Evolutionary conservation across 768 basidiomycete species (phyloP), one percentile per base, ranked within the genome.

Genomic region (Boletus coccyginus): DNA sequence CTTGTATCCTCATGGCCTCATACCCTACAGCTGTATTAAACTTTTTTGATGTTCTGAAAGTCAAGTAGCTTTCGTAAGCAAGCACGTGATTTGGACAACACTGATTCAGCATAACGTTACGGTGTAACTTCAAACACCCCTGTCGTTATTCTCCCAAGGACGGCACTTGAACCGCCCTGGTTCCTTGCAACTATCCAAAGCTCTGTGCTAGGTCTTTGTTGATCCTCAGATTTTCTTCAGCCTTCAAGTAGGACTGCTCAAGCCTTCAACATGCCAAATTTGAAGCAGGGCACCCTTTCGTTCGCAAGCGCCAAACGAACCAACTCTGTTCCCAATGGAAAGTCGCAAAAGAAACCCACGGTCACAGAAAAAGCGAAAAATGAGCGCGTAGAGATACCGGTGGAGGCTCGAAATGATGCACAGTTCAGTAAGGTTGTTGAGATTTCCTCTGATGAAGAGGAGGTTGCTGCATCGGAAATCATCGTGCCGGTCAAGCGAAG

Each of bases 301-400:
- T 85, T 84, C 53, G 54, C 76, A 0, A 74, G 77, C 21, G 66
- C 74, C 1, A 84, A 84, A 62, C 78, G 79, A 38, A 77, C 75
- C 8, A 71, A 69, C 1, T 73, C 75, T 14, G 38, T 51, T 35
- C 17, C 35, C 4, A 56, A 50, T 44, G 56, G 40, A 24, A 71
- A 72, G 44, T 33, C 52, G 9, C 60, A 70, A 51, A 55, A 64
- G 21, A 52, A 27, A 21, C 3, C 50, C 11, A 17, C 32, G 1
- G 44, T 32, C 33, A 12, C 58, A 7, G 61, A 60, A 31, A 62
- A 59, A 14, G 51, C 38, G n/a, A 55, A 54, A 35, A 35, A 12
- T 10, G 57, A 60, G 29, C 62, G 35, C 3, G 21, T 21, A 38
- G 57, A 44, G 13, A 50, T 41, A 31, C 35, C 16, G 11, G 24